These are phyloP conservation scores for Magnusiomyces tetraspermus DNA, from an alignment of 1,139 yeast genomes.

Conservation along the genomic window DNA sequence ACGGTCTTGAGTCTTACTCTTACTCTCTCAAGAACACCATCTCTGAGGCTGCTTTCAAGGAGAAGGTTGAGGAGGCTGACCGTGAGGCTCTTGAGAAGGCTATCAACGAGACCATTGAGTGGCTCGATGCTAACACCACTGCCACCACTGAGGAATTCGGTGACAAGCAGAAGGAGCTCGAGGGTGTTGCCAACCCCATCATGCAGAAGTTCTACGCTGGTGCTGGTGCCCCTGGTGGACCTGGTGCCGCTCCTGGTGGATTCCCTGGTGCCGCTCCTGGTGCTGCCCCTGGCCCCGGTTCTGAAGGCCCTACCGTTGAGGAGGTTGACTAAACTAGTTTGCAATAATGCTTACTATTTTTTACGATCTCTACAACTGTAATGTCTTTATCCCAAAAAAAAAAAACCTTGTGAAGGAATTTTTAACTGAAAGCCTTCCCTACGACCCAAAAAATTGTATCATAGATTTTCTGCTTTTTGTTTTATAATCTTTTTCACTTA, in stretches of 20 bases:
- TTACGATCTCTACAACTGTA: background rate
- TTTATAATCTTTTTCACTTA: background rate
- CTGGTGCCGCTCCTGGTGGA: constrained; percentile 52
- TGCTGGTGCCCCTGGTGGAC: constrained; percentile 45
- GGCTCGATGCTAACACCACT: too few relatives aligned
- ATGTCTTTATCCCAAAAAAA: too few relatives aligned
- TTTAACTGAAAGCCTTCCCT: background rate
- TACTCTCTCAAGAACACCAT: constrained; percentile 81
- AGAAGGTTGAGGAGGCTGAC: constrained; percentile 75
- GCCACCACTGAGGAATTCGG: constrained; percentile 80
- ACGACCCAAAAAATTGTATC: background rate
- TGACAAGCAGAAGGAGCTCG: constrained; percentile 90
- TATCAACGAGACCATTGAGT: constrained; percentile 78
- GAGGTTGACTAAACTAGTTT: constrained; percentile 61
- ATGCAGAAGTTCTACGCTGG: constrained; percentile 76
- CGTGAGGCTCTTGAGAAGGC: constrained; percentile 70
- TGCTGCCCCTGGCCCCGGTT: constrained; percentile 34
- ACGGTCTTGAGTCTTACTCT: constrained; percentile 86
- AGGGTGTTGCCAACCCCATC: constrained; percentile 88
- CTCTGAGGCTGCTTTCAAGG: constrained; percentile 70
- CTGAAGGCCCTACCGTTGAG: constrained; percentile 66
- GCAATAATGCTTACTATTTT: background rate
- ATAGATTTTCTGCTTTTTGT: background rate
- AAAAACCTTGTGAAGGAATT: too few relatives aligned
- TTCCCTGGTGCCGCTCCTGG: constrained; percentile 40